Evolutionary conservation across 352 stramenopile genomes (phyloP).

Genomic region (Peronospora tabacina): DNA sequence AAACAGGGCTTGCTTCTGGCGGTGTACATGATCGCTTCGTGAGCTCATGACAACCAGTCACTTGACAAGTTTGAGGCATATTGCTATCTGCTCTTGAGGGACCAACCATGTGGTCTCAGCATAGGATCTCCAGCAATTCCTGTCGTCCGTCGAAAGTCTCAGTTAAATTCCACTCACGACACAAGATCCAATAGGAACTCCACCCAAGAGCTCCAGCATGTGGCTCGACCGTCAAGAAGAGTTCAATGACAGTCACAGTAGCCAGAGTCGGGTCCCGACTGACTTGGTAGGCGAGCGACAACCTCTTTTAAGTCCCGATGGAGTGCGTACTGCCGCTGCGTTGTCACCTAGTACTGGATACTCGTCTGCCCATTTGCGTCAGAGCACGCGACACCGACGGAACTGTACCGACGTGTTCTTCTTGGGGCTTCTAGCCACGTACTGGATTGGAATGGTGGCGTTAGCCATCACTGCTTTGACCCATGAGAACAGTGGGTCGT

Average conservation of each 20-base stretch:
- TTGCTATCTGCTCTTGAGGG: too few species aligned
- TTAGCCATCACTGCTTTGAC: constrained; percentile 61
- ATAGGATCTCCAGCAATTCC: too few species aligned
- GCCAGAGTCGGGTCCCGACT: constrained; percentile 11
- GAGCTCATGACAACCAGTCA: too few species aligned
- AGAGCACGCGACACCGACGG: constrained; percentile 41
- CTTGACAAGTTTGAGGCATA: too few species aligned
- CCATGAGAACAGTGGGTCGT: constrained; percentile 52
- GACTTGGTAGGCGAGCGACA: constrained; percentile 33
- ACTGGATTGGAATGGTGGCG: constrained; percentile 75
- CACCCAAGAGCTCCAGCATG: too few species aligned
- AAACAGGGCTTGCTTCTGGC: too few species aligned
- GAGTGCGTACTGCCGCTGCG: constrained; percentile 27
- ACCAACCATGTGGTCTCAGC: too few species aligned
- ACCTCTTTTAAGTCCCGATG: constrained; percentile 28
- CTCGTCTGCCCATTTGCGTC: constrained; percentile 30
- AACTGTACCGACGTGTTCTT: constrained; percentile 53
- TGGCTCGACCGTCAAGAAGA: constrained; percentile 16
- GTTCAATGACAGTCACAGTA: constrained; percentile 20
- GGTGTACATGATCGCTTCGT: too few species aligned
- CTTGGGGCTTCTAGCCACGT: constrained; percentile 43
- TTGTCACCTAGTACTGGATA: constrained; percentile 45
- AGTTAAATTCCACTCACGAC: too few species aligned
- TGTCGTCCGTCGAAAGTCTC: too few species aligned
- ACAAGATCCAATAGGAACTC: too few species aligned